Base-by-base conservation (phyloP, 805 yeast genomes). In the Starmera dryadoides region DNA sequence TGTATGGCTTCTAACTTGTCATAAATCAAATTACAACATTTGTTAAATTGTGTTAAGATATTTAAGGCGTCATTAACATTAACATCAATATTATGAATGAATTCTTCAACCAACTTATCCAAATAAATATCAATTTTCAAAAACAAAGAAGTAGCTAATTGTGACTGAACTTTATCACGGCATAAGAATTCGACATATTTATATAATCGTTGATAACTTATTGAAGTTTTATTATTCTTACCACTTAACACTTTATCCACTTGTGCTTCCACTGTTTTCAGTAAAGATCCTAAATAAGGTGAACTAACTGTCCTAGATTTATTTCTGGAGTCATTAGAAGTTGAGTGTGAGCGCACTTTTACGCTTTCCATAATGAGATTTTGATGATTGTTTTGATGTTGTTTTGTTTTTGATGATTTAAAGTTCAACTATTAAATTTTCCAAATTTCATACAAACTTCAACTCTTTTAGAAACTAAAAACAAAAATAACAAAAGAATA, bases 141-240 rank as follows among this genome's bases (percentile, higher is more conserved):
- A 15, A 16, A 18, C 11, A 34, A 17, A 16, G 22, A 18, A 2
- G 11, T 17, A 6, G 56, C 17, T n/a, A 54, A 30, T 9, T 18
- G n/a, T 2, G 54, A 42, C 17, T 50, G 55, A 14, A 45, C 41
- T 32, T 35, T 51, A 23, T 50, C 53, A 12, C 56, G 40, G 15
- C 52, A 47, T 1, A 54, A 29, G 30, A 54, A 47, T 44, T 54
- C 58, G 4, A 53, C 57, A 33, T 37, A 44, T 35, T 44, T 50
- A 45, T 53, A 54, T 4, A 54, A 40, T 28, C 47, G 33, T n/a
- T 41, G 37, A 10, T 31, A 35, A 25, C 33, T 31, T 14, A 21
- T 20, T 12, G 37, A 16, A 2, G 32, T 20, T 20, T n/a, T 41
- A 41, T 29, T 40, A 14, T 28, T 7, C 4, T 15, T 30, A 17